Evolutionary conservation across 2,329 filamentous ascomycete species (phyloP), one percentile per base, ranked within the genome.

Genomic region (Phialemoniopsis sp.): DNA sequence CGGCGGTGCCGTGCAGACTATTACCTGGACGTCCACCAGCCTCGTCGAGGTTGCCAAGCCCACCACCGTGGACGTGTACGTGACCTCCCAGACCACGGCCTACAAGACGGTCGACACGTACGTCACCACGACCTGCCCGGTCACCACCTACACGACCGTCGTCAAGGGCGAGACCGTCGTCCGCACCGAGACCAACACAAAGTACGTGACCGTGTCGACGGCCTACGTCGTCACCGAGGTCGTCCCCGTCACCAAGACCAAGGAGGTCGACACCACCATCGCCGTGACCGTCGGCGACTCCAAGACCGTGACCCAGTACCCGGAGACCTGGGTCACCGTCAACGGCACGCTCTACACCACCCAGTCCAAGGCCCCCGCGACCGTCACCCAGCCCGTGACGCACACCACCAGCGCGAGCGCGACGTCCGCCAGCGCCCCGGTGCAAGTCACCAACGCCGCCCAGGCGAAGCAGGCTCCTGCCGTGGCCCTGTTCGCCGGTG

Each of bases 141-240:
- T 62, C 36, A 63, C 57, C 37, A 56, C 56, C 37, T 63, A 65
- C 50, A 66, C 67, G 5, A 72, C 69, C n/a, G 56, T 68, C 31
- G 60, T 63, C 3, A 49, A 56, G 39, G 64, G 64, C 17, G 56
- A 49, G 34, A 72, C 66, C 9, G 50, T 67, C 33, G 60, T 63
- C 36, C 41, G 70, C 34, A 69, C 65, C 5, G 47, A 60, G 44
- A 73, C 70, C 7, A 55, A 56, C 41, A 69, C 66, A 3, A 55
- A 66, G 51, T 69, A 64, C 7, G 50, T 64, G 4, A 58, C 57
- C 17, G 51, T 53, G 18, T 65, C 66, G 9, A 55, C 61, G 33
- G 49, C 66, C 43, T 41, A 56, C 53, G 54, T 59, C 14, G 43
- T 64, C 29, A 65, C 60, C 15, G 56, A 62, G 34, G 60, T 67